Evolutionary conservation across 768 basidiomycete species (phyloP).

Genomic region (Calocybe cyanea): DNA sequence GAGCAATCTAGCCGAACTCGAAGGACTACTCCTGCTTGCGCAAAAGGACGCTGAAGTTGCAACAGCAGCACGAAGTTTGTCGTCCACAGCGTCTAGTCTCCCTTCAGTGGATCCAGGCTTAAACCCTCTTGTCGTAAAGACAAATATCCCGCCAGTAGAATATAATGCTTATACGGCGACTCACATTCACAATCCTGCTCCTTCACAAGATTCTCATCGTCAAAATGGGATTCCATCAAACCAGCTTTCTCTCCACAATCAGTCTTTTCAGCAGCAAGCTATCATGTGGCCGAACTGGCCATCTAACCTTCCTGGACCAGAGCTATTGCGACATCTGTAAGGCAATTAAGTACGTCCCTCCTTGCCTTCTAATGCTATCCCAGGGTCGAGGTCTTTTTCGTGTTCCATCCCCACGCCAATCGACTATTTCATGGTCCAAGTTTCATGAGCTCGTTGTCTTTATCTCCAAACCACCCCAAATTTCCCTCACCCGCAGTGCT

Average conservation of each 20-base stretch:
- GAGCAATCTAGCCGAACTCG: constrained; percentile 54
- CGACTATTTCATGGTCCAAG: constrained; percentile 65
- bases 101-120: constrained; percentile 5
- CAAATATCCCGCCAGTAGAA: constrained; percentile 1
- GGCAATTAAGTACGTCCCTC: constrained; percentile 18
- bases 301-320: constrained; percentile 53
- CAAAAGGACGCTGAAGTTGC: constrained; percentile 43
- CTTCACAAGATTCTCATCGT: constrained; percentile 10
- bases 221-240: constrained; percentile 7
- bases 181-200: constrained; percentile 6
- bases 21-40: constrained; percentile 55
- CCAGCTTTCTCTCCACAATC: constrained; percentile 13
- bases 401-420: constrained; percentile 68
- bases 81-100: constrained; percentile 8
- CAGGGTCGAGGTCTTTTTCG: constrained; percentile 74
- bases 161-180: constrained; percentile 8
- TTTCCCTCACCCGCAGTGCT: constrained; percentile 72
- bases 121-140: background rate
- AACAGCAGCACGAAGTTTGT: constrained; percentile 9
- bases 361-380: constrained; percentile 1
- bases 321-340: constrained; percentile 63
- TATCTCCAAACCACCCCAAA: constrained; percentile 65
- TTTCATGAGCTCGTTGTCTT: constrained; percentile 60
- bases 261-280: constrained; percentile 29
- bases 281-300: constrained; percentile 61